Percentiles rank a stretch among this genome's conserved stretches.
phyloP scores from a whole-genome alignment of 257 asterid species.

The Marsdenia floribunda region DNA sequence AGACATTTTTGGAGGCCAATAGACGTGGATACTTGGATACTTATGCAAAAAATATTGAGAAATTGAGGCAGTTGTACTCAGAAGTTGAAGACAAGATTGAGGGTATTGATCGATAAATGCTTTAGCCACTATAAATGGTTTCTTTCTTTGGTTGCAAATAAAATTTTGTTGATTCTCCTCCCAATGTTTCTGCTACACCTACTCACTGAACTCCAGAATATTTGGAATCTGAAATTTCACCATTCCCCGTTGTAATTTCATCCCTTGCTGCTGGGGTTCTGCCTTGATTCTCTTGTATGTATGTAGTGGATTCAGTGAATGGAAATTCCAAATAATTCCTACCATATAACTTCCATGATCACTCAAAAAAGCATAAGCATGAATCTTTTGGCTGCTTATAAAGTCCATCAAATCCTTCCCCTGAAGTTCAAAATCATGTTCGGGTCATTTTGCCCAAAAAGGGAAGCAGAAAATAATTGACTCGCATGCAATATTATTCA shows the following conservation, averaged over 20 bases:
- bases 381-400: background rate
- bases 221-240: conserved; percentile 10
- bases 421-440: no score
- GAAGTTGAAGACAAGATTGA: conserved; percentile 99
- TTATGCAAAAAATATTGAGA: conserved; percentile 74
- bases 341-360: background rate
- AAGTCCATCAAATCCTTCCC: background rate
- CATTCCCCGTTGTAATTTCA: conserved; percentile 17
- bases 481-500: no score
- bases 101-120: conserved; percentile 68
- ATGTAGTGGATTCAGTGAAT: conserved; percentile 14
- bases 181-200: conserved; percentile 4
- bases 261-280: conserved; percentile 15
- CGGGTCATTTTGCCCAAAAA: background rate
- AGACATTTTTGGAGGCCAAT: conserved; percentile 92
- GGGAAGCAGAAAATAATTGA: background rate
- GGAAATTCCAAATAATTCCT: conserved; percentile 5
- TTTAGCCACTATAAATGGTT: background rate
- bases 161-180: conserved; percentile 12
- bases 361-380: background rate
- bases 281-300: conserved; percentile 9
- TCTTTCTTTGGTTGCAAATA: conserved; percentile 20
- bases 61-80: conserved; percentile 70
- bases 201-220: conserved; percentile 5
- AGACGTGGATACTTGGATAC: conserved; percentile 99